Conservation (phyloP, 306 rosid genomes). For the Hippophae rhamnoides region DNA sequence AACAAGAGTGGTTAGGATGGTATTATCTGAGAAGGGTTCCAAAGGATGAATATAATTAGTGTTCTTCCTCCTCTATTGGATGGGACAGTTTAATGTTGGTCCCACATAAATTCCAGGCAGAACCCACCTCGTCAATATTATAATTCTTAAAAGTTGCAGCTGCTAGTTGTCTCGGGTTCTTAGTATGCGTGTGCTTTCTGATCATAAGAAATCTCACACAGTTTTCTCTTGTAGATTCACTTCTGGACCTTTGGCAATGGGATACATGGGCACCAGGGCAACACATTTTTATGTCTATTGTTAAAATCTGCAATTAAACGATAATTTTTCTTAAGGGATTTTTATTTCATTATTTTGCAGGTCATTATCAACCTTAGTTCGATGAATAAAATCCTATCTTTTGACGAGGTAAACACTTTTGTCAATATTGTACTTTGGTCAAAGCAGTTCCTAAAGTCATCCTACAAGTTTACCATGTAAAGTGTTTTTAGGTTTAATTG, state of each 20-base stretch:
- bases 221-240: no score
- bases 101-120: no score
- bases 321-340: neutral
- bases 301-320: conserved; percentile 4
- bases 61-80: neutral
- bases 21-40: neutral
- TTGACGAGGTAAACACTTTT: conserved; percentile 61
- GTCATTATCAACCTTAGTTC: conserved; percentile 67
- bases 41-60: neutral
- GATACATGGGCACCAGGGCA: neutral
- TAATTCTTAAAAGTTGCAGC: no score
- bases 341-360: conserved; percentile 44
- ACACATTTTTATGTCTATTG: neutral
- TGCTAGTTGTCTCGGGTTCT: no score
- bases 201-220: no score
- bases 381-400: conserved; percentile 66
- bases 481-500: neutral
- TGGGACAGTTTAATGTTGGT: neutral
- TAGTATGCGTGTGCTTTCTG: no score
- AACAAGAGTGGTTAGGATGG: conserved; percentile 4
- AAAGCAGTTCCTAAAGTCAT: conserved; percentile 1
- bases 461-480: neutral
- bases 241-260: no score
- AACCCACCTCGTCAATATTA: no score
- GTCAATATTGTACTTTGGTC: conserved; percentile 12